Evolutionary conservation across 257 asterid genomes (phyloP).

Genomic region (Datura wrightii): DNA sequence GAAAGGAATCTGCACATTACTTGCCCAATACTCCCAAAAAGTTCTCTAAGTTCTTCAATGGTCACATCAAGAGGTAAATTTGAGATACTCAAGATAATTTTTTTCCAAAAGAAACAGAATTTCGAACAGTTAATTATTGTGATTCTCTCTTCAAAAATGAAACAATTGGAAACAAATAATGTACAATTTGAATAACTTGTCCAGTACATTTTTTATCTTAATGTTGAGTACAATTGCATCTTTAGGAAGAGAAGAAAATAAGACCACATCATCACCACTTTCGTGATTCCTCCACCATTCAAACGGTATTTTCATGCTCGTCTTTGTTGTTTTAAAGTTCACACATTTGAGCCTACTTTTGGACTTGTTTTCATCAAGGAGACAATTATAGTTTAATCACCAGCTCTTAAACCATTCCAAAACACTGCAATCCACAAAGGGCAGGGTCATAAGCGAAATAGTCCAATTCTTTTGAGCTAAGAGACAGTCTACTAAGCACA

Average conservation of each 20-base stretch:
- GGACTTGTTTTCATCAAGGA: constrained; percentile 2
- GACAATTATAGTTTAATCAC: neutral
- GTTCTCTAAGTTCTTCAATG: constrained; percentile 84
- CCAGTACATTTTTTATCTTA: too few species aligned
- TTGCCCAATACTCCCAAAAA: constrained; percentile 99
- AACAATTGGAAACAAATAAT: too few species aligned
- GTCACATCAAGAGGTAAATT: constrained; percentile 98
- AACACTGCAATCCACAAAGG: neutral
- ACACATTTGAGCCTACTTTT: neutral
- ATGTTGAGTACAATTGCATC: too few species aligned
- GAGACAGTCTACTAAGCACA: constrained; percentile 38
- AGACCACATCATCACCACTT: neutral
- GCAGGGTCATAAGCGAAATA: neutral
- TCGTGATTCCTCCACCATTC: constrained; percentile 9
- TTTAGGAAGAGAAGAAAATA: neutral
- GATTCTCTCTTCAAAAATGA: too few species aligned
- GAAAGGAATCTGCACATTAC: constrained; percentile 63
- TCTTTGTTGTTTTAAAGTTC: neutral
- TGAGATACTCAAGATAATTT: too few species aligned
- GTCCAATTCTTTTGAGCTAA: constrained; percentile 1
- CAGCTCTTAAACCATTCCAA: neutral
- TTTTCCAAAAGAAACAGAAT: too few species aligned
- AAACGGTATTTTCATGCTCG: neutral
- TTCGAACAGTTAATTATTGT: too few species aligned
- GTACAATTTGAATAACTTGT: too few species aligned